phyloP scores from a whole-genome alignment of 495 filamentous ascomycete genomes.

The Trichoderma erinaceum region DNA sequence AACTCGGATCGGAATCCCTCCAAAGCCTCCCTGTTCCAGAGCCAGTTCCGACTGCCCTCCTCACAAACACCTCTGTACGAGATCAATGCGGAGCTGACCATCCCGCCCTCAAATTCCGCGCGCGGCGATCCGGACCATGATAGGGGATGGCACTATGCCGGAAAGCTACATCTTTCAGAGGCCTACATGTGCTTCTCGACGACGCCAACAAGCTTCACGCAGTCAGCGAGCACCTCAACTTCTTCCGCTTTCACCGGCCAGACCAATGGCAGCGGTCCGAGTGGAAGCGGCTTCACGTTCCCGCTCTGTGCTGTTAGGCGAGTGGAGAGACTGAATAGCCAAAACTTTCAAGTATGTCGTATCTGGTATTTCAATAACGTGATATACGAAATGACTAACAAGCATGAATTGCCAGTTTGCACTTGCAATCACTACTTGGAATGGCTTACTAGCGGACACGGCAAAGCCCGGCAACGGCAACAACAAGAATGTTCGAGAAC shows the following conservation, averaged over 20 bases:
- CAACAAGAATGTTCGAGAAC: conserved; percentile 52
- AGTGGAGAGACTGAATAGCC: conserved; percentile 86
- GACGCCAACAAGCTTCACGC: conserved; percentile 79
- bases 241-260: conserved; percentile 80
- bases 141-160: conserved; percentile 79
- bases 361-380: no score
- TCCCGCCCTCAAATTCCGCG: conserved; percentile 57
- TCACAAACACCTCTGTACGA: conserved; percentile 88
- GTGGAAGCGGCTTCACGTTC: conserved; percentile 94
- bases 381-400: not conserved
- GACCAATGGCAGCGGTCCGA: conserved; percentile 84
- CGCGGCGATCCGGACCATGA: conserved; percentile 58
- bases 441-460: conserved; percentile 57
- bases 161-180: conserved; percentile 88
- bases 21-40: conserved; percentile 87
- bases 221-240: conserved; percentile 63
- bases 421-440: conserved; percentile 93
- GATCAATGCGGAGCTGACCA: conserved; percentile 89
- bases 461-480: conserved; percentile 40
- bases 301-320: conserved; percentile 85
- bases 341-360: conserved; percentile 58
- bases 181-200: conserved; percentile 94
- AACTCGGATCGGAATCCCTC: conserved; percentile 72
- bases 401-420: conserved; percentile 55
- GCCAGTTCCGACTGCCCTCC: conserved; percentile 91